phyloP scores from a whole-genome alignment of 768 basidiomycete genomes.

The Mrakia blollopis region DNA sequence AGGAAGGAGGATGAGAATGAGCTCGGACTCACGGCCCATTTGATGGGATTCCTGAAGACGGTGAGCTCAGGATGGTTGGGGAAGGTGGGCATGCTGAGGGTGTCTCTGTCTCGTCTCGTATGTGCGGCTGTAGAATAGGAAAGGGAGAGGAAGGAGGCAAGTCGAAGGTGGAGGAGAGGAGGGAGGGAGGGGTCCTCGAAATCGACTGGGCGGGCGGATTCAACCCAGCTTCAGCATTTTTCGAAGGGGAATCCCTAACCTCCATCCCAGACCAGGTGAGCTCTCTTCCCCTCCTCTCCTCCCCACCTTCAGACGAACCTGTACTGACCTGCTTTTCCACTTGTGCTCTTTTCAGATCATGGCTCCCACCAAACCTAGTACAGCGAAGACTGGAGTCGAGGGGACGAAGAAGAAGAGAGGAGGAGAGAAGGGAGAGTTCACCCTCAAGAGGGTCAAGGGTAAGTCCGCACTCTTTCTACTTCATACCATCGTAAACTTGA shows the following conservation, averaged over 20 bases:
- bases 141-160: background rate
- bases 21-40: background rate
- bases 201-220: too few species aligned
- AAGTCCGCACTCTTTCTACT: constrained; percentile 20
- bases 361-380: constrained; percentile 20
- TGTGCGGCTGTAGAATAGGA: too few species aligned
- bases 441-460: constrained; percentile 46
- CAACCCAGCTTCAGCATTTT: background rate
- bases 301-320: background rate
- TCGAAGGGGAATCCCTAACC: background rate
- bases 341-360: constrained; percentile 4
- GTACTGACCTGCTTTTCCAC: background rate
- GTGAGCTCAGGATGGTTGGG: background rate
- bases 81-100: background rate
- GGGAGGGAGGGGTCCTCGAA: background rate
- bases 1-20: background rate
- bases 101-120: too few species aligned
- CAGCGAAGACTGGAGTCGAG: constrained; percentile 28
- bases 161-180: background rate
- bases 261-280: background rate
- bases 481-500: background rate
- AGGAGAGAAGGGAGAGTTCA: constrained; percentile 42
- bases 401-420: constrained; percentile 42
- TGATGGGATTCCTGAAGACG: background rate
- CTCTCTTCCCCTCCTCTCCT: background rate